Base-by-base conservation (phyloP, 345 rosid genomes). In the Arabidopsis arenosa region DNA sequence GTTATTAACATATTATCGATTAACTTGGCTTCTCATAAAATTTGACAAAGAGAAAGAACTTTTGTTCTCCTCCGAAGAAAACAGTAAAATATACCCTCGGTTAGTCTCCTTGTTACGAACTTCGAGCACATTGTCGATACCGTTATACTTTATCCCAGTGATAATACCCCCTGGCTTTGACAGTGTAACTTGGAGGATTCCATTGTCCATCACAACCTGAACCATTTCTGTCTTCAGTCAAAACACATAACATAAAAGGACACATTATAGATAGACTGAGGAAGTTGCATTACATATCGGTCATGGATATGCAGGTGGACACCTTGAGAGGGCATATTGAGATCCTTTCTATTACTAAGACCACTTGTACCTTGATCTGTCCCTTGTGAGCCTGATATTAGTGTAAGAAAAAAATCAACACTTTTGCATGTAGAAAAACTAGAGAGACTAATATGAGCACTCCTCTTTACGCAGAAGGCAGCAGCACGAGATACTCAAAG, bases 151-250 rank as follows among this genome's bases (percentile, higher is more conserved):
- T 10, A 90, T 86, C n/a, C 92, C 87, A 15, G 90, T 87, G 32
- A 90, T 86, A 32, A 86, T 86, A 15, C 96, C 93, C 9, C 88
- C 93, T 11, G 96, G 93, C 1, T 83, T 87, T 3, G 96, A 86
- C 26, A 89, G 66, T 9, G 92, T 87, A 56, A 90, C 85, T 84
- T 86, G 88, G 13, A 84, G 68, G 59, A 89, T 81, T 58, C 96
- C 96, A 75, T 89, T 90, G 37, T 88, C 88, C 89, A 90, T 76
- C 74, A 84, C 77, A 84, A 87, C 93, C 96, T 90, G 75, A 41
- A 49, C 57, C 76, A 74, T 15, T 65, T 51, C 13, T 35, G 3
- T 49, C 64, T 70, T 76, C 40, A 32, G 39, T 45, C 5, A 35
- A 44, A 67, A 63, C 45, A 73, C 43, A 30, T 13, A 32, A 58